Evolutionary conservation across 768 basidiomycete genomes (phyloP), one percentile per base, ranked within the genome.

Genomic region (Phallus indusiatus): DNA sequence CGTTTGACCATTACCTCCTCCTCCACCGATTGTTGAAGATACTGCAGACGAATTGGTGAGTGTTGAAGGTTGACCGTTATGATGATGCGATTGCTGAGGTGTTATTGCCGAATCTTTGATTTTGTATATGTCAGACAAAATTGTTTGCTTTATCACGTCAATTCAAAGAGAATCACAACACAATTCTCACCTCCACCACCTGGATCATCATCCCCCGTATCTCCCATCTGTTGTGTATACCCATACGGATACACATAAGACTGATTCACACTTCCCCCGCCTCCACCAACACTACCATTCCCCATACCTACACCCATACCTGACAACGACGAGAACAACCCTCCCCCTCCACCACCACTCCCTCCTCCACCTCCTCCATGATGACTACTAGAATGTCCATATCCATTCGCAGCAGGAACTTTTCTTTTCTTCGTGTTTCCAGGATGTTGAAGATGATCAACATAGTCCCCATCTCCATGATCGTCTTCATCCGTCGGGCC

Each of bases 351-450:
- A 76, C n/a, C n/a, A n/a, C n/a, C 42, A 76, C 74, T 54, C 68
- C 66, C 46, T 62, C 69, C 48, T 77, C 75, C 59, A 70, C 68
- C 56, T 64, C 67, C 59, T 79, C 78, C 48, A 76, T 77, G 56
- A 77, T 76, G 48, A 69, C 72, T 42, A 42, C 42, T 42, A 42
- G 14, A 14, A 42, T 42, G 42, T 4, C 42, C 42, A 42, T 42
- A n/a, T 42, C 42, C 42, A 47, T 60, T 36, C 37, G 61, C 52
- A 11, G 58, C 60, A 0, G 90, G 90, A 2, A 92, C 89, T 69
- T 92, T 92, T 52, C 90, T 78, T 74, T 92, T 92, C 81, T 92
- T 92, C 52, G 88, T 86, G 66, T 92, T 92, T 8, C 85, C 85
- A 2, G 84, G 88, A 63, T 89, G 88, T 61, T 80, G 83, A 33